A percentile compares a stretch with the other conserved stretches of the same genome.
Evolutionary conservation across 257 asterid genomes (phyloP).

Genomic region (Primulina eburnea): DNA sequence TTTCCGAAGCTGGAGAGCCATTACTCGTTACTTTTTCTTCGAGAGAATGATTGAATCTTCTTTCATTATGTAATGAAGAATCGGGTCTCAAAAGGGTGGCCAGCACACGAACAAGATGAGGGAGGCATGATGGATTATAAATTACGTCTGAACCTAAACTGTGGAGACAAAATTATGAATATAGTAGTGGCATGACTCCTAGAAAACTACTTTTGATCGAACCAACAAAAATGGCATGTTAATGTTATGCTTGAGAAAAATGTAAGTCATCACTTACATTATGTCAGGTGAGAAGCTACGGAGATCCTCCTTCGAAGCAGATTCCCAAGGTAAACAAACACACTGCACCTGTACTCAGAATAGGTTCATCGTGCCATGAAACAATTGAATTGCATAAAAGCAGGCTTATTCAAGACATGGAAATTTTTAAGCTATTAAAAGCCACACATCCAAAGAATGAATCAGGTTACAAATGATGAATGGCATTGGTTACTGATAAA

Average conservation of each 20-base stretch:
- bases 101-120: slow-evolving; percentile 74
- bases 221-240: not conserved
- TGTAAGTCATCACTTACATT: slow-evolving; percentile 43
- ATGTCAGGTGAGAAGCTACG: slow-evolving; percentile 54
- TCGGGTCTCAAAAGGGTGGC: slow-evolving; percentile 45
- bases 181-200: not conserved
- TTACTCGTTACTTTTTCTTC: slow-evolving; percentile 21
- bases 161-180: slow-evolving; percentile 22
- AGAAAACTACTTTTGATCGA: not conserved
- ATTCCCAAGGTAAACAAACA: slow-evolving; percentile 80
- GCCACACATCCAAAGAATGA: too few relatives aligned
- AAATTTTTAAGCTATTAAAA: not conserved
- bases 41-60: slow-evolving; percentile 12
- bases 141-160: slow-evolving; percentile 95
- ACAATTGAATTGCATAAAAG: not conserved
- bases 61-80: slow-evolving; percentile 13
- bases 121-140: slow-evolving; percentile 73
- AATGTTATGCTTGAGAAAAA: not conserved
- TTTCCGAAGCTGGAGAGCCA: slow-evolving; percentile 16
- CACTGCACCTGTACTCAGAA: slow-evolving; percentile 53
- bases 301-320: slow-evolving; percentile 58
- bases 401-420: not conserved
- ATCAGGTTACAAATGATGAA: not conserved
- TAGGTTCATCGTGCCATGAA: slow-evolving; percentile 8
- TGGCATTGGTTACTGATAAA: not conserved